Conservation (phyloP, 2,329 filamentous ascomycete species). For the Nakataea oryzae region DNA sequence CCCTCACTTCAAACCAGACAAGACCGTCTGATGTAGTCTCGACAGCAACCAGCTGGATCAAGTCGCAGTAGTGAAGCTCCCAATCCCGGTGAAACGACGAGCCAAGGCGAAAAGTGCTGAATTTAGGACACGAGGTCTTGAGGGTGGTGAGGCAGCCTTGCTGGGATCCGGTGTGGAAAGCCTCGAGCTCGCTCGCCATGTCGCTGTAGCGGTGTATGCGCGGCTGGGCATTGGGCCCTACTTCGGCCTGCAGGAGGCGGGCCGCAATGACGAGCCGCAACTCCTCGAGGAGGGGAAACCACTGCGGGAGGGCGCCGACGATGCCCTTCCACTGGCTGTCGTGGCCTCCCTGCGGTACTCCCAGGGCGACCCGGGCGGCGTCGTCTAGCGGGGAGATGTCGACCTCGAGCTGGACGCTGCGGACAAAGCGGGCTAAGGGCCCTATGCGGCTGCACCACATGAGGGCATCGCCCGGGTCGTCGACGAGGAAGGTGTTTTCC, state of each 20-base stretch:
- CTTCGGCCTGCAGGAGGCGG: background rate
- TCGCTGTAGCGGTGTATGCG: background rate
- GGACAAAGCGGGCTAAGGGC: background rate
- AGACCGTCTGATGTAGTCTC: background rate
- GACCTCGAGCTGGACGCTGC: background rate
- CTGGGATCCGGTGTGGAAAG: background rate
- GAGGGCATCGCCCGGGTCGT: background rate
- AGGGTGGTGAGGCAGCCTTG: background rate
- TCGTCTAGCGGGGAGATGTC: background rate
- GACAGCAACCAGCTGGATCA: background rate
- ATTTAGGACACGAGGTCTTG: background rate
- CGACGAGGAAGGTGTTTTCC: constrained; percentile 1
- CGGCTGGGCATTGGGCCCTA: background rate
- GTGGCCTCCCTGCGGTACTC: background rate
- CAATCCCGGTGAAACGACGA: background rate
- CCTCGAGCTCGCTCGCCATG: background rate
- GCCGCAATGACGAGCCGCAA: constrained; percentile 2
- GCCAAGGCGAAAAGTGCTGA: background rate
- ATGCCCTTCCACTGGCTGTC: constrained; percentile 2
- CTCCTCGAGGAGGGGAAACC: background rate
- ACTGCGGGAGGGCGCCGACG: background rate
- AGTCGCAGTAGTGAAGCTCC: background rate
- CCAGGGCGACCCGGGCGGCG: background rate
- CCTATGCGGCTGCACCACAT: background rate
- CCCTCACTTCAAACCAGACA: background rate